Base-by-base conservation (phyloP, 495 filamentous ascomycete genomes). In the Podospora pseudopauciseta region DNA sequence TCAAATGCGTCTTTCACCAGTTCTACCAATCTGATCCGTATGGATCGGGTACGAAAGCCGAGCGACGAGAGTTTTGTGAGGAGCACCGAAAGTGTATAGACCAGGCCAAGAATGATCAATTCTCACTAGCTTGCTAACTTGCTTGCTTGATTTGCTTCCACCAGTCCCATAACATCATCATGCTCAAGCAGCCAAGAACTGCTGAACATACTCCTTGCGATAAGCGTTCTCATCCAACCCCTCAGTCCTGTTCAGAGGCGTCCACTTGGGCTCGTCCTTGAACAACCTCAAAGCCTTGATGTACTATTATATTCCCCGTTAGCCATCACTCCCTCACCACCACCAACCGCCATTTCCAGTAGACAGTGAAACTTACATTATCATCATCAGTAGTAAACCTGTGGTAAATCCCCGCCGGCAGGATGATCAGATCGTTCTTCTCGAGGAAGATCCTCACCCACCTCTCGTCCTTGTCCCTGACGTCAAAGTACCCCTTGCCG, bases 181-280 rank as follows among this genome's bases (percentile, higher is more conserved):
- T 16, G 7, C 39, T 49, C 39, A 49, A 49, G 39, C 39, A 49
- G 39, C 39, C 23, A 83, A 68, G 64, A 76, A 83, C 44, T 81
- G 73, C 27, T 71, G 60, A 30, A 94, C 74, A 76, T 97, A 97
- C 27, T 86, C 86, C 84, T 91, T 86, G 19, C 95, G 88, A 74
- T 89, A 90, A 39, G 80, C 79, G 78, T 97, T 99, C 65, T 73
- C 78, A 78, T 97, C 92, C 66, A 97, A 82, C 55, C 96, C 92
- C 13, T 80, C 83, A 1, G 86, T 86, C 57, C 96, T 86, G 79
- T 97, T 97, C 73, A 99, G 79, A 18, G 95, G 92, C 67, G 94
- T 98, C 95, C 95, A 99, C 81, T 97, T 97, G 55, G 95, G 96
- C 82, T 98, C 93, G 66, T 98, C 95, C 83, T 97, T 94, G 87